Evolutionary conservation across 768 basidiomycete genomes (phyloP).

Genomic region (Leccinum truebloodii): DNA sequence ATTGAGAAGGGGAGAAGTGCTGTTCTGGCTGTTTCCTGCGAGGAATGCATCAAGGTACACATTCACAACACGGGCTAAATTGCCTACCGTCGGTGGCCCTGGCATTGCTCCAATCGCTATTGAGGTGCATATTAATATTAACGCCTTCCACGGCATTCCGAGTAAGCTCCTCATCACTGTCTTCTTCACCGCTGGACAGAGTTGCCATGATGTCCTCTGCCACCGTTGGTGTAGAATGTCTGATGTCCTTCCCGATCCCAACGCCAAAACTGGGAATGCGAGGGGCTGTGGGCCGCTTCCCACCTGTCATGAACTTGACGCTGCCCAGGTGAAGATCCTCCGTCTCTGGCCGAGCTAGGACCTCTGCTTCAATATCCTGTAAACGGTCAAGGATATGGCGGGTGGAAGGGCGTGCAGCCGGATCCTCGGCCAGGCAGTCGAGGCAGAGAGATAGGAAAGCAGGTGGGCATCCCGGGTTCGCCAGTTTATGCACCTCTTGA

Average conservation of each 20-base stretch:
- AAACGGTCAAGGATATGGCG: slow-evolving; percentile 78
- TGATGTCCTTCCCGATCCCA: slow-evolving; percentile 64
- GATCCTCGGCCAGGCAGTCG: slow-evolving; percentile 70
- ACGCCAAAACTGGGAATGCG: slow-evolving; percentile 86
- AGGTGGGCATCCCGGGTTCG: slow-evolving; percentile 74
- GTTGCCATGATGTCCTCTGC: slow-evolving; percentile 37
- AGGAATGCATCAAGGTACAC: slow-evolving; percentile 15
- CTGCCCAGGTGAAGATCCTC: slow-evolving; percentile 82
- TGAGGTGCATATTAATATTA: slow-evolving; percentile 48
- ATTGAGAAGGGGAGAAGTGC: slow-evolving; percentile 57
- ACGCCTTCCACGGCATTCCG: slow-evolving; percentile 55
- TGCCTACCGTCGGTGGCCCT: slow-evolving; percentile 38
- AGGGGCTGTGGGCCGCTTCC: slow-evolving; percentile 60
- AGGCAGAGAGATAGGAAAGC: slow-evolving; percentile 76
- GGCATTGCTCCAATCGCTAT: slow-evolving; percentile 43
- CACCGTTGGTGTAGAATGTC: slow-evolving; percentile 33
- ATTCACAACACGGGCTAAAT: slow-evolving; percentile 8
- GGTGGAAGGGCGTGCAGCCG: slow-evolving; percentile 70
- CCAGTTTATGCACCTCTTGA: slow-evolving; percentile 67
- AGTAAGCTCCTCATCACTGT: slow-evolving; percentile 64
- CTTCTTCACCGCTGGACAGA: slow-evolving; percentile 50
- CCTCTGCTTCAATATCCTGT: slow-evolving; percentile 79
- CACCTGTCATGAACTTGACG: slow-evolving; percentile 76
- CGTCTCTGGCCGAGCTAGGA: slow-evolving; percentile 65
- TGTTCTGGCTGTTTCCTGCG: slow-evolving; percentile 41